Conservation (phyloP, 1,139 yeast genomes). For the Spathaspora sp. region DNA sequence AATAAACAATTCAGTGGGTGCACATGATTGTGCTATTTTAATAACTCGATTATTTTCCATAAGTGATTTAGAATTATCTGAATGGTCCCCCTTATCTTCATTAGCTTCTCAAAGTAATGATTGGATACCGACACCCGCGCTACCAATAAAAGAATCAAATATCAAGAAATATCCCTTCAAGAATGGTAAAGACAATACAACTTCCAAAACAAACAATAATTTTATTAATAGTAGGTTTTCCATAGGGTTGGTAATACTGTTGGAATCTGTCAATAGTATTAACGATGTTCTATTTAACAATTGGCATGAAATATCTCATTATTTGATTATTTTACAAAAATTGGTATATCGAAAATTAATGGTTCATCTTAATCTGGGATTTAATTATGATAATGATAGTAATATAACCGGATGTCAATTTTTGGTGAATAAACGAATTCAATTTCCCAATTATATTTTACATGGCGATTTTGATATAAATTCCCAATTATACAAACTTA, state of each 20-base stretch:
- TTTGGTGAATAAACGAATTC: slow-evolving; percentile 37
- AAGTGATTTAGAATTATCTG: slow-evolving; percentile 25
- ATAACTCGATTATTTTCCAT: slow-evolving; percentile 48
- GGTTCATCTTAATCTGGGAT: slow-evolving; percentile 18
- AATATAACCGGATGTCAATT: slow-evolving; percentile 20
- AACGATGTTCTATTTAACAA: slow-evolving; percentile 45
- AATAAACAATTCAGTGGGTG: slow-evolving; percentile 29
- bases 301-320: slow-evolving; percentile 50
- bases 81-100: slow-evolving; percentile 9
- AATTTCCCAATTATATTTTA: slow-evolving; percentile 35
- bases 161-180: slow-evolving; percentile 14
- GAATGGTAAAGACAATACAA: slow-evolving; percentile 5
- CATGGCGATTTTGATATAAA: slow-evolving; percentile 46
- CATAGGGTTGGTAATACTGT: slow-evolving; percentile 49
- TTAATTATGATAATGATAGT: slow-evolving; percentile 11
- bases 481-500: slow-evolving; percentile 31
- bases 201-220: slow-evolving; percentile 16
- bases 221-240: slow-evolving; percentile 41
- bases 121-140: slow-evolving; percentile 38
- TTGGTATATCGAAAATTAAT: slow-evolving; percentile 37
- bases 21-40: slow-evolving; percentile 36
- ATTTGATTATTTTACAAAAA: slow-evolving; percentile 38
- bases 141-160: slow-evolving; percentile 26
- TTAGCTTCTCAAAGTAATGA: slow-evolving; percentile 6
- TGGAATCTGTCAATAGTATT: slow-evolving; percentile 32